Percentiles rank a stretch among this genome's conserved stretches.
Conservation (phyloP, 2,329 filamentous ascomycete genomes). For the Pseudovirgaria hyperparasitica region DNA sequence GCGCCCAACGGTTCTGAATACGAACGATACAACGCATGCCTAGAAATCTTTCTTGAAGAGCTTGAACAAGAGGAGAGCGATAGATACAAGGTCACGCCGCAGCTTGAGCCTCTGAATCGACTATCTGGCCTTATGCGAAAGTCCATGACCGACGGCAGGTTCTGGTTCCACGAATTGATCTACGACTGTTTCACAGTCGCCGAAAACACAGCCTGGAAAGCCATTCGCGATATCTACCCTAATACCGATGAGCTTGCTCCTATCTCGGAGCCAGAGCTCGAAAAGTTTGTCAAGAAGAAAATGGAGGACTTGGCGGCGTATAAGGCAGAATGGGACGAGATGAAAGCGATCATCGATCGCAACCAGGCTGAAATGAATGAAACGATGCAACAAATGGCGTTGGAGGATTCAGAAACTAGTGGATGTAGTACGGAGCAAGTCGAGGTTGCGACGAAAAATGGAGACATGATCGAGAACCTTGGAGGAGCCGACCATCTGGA, state of each 20-base stretch:
- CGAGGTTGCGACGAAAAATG: too few relatives aligned
- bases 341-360: constrained; percentile 2
- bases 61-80: constrained; percentile 3
- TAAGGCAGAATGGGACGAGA: constrained; percentile 2
- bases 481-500: too few relatives aligned
- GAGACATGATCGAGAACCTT: too few relatives aligned
- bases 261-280: constrained; percentile 2
- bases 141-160: constrained; percentile 5
- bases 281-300: constrained; percentile 2
- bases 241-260: constrained; percentile 1
- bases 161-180: constrained; percentile 8
- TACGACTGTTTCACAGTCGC: constrained; percentile 4
- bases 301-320: constrained; percentile 4
- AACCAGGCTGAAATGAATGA: constrained; percentile 1
- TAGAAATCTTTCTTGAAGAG: constrained; percentile 5
- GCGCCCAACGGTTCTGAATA: constrained; percentile 3
- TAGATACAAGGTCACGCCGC: neutral
- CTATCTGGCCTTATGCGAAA: constrained; percentile 5
- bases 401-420: too few relatives aligned
- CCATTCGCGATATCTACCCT: constrained; percentile 1
- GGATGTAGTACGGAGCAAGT: too few relatives aligned
- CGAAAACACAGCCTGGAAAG: constrained; percentile 2
- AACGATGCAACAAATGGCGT: constrained; percentile 1
- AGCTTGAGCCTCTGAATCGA: constrained; percentile 2
- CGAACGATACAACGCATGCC: constrained; percentile 3